Conservation (phyloP, 768 basidiomycete genomes). For the Suillus hirtellus region DNA sequence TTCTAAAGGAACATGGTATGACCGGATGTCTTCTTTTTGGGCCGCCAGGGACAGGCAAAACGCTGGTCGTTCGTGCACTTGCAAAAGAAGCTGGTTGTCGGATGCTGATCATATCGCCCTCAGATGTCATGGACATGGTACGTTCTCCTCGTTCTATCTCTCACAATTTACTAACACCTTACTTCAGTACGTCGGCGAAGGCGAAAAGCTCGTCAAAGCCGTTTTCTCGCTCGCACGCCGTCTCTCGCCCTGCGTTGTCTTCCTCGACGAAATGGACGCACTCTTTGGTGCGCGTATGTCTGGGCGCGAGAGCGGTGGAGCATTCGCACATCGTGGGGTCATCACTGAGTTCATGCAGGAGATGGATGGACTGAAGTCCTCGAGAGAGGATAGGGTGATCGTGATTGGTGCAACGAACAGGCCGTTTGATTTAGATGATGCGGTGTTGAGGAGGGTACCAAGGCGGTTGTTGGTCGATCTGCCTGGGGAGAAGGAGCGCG, state of each 20-base stretch:
- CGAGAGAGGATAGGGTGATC: slow-evolving; percentile 77
- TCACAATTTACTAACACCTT: slow-evolving; percentile 11
- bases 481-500: slow-evolving; percentile 81
- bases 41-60: slow-evolving; percentile 93
- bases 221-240: slow-evolving; percentile 86
- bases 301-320: slow-evolving; percentile 72
- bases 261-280: slow-evolving; percentile 93
- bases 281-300: slow-evolving; percentile 86
- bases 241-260: slow-evolving; percentile 89
- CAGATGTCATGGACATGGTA: slow-evolving; percentile 97
- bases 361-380: slow-evolving; percentile 90
- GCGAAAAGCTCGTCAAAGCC: slow-evolving; percentile 85
- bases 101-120: slow-evolving; percentile 88
- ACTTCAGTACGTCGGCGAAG: slow-evolving; percentile 80
- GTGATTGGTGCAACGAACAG: slow-evolving; percentile 95
- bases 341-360: slow-evolving; percentile 95
- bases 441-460: slow-evolving; percentile 85
- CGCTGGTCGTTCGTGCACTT: slow-evolving; percentile 83
- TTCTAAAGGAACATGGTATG: slow-evolving; percentile 90
- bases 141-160: slow-evolving; percentile 21
- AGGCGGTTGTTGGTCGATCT: slow-evolving; percentile 86
- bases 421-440: slow-evolving; percentile 89
- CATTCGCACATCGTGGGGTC: slow-evolving; percentile 82
- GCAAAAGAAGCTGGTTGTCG: slow-evolving; percentile 93
- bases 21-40: slow-evolving; percentile 91